Base-by-base conservation (phyloP, 2,329 filamentous ascomycete species). In the Neofusicoccum umdonicola region DNA sequence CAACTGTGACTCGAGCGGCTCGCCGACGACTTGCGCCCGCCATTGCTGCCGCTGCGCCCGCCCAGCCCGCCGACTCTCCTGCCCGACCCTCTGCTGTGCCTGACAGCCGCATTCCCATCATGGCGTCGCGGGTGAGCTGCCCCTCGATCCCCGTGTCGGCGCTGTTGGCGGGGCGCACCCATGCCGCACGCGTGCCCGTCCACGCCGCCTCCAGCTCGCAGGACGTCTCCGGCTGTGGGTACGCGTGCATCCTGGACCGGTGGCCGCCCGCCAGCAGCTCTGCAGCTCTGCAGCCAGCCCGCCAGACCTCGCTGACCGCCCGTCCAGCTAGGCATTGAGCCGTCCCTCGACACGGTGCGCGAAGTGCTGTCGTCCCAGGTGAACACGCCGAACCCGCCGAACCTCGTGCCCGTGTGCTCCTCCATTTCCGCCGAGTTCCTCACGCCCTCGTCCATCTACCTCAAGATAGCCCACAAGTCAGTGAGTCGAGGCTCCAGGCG, bases 371-470 rank as follows among this genome's bases (percentile, higher is more conserved):
- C 81, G 51, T 78, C 81, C 62, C 82, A 83, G 22, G 78, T 78
- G 71, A 77, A 79, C 31, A 81, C 83, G 44, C 74, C 82, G 63
- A 85, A 85, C 69, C 81, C 87, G 65, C 89, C 90, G 3, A 97
- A 95, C 71, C 85, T 96, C 67, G 86, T 97, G 8, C 92, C 93
- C 1, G 78, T 97, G 47, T 93, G 89, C 78, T 88, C 90, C 31
- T 91, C 93, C 68, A 92, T 97, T 71, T 88, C 92, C 5, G 94
- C 94, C 71, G 94, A 97, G 78, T 89, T 98, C 70, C 85, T 98
- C 76, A 99, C 94, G 1, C 95, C 95, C 3, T 94, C 92, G n/a
- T 87, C 91, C 67, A 94, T 96, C 70, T 99, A 98, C 79, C 85
- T 99, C 69, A 98, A 97, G 80, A 85, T 97, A 70, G 89, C 91